These are phyloP conservation scores for Trichosanthes truncata DNA, from an alignment of 306 rosid species.

Conservation along the genomic window DNA sequence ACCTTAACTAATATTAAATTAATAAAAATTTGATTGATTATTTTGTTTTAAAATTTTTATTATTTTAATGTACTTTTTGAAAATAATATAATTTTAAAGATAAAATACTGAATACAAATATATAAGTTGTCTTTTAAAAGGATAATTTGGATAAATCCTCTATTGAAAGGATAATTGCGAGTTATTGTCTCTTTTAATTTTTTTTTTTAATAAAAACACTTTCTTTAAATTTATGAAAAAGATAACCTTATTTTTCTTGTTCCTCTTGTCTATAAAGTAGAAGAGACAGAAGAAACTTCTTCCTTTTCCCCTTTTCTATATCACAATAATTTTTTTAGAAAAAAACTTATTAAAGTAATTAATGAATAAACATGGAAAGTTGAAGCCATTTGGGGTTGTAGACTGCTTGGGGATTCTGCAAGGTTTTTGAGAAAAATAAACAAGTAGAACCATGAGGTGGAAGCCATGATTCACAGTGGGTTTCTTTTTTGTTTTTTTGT, in stretches of 20 bases:
- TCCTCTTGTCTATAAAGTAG: neutral
- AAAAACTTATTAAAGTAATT: neutral
- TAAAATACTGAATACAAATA: neutral
- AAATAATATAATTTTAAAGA: neutral
- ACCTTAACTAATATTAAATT: neutral
- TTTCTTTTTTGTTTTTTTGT: too few relatives aligned
- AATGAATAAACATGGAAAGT: neutral
- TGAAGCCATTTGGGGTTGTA: neutral
- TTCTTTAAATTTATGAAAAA: neutral
- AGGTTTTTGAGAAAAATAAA: neutral
- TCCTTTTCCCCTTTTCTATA: neutral
- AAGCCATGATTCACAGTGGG: neutral
- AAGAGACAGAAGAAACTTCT: neutral
- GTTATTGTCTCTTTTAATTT: neutral
- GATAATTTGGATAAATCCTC: neutral
- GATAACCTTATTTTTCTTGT: neutral
- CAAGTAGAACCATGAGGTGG: neutral
- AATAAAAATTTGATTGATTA: neutral
- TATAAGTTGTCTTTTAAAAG: neutral
- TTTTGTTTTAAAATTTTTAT: neutral
- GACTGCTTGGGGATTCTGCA: neutral
- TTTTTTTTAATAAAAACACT: neutral
- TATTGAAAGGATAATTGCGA: neutral
- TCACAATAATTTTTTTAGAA: neutral
- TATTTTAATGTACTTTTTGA: neutral